Base-by-base conservation (phyloP, 179 eudicot genomes). In the Silene vulgaris region DNA sequence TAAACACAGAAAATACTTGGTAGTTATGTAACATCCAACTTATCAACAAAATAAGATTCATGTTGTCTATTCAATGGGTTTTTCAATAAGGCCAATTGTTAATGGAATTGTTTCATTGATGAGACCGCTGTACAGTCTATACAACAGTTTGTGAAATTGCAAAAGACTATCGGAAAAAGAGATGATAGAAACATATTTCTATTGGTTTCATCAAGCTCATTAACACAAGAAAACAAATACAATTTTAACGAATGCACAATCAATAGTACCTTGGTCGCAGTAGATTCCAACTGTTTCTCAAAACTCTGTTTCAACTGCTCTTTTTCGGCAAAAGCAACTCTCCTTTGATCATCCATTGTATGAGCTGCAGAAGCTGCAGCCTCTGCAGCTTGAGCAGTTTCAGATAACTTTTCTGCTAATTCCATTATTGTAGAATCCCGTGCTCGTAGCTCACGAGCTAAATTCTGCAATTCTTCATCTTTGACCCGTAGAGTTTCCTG, bases 301-400 rank as follows among this genome's bases (percentile, higher is more conserved):
- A 86, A 85, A 71, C 83, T 85, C 82, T 88, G 86, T 84, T 80
- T 86, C 37, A 93, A 73, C 64, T 85, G 91, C 77, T 90, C 93
- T 78, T 88, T 84, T 81, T 90, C 96, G 28, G 85, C 86, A 87
- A 84, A 87, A 68, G 92, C 89, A 83, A 88, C 82, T 85, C 88
- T 92, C 81, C 99, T 87, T 74, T 95, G 97, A 78, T 89, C 89
- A 76, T 93, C 96, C 97, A 95, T 92, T 26, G 88, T 87, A 85
- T 89, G 92, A 88, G 99, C 99, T 72, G 99, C 99, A 82, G 92
- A 86, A 65, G 99, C 99, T 40, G 99, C 99, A 70, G 92, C 88
- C 79, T 85, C 92, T 30, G 97, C 97, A 66, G 99, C 99, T 77
- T 88, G 96, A 75, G 99, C 99, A 70, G 99, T 95, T 78, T 90